A percentile compares a stretch with the other conserved stretches of the same genome.
phyloP scores from a whole-genome alignment of 768 basidiomycete genomes.

The Crepidotus variabilis region DNA sequence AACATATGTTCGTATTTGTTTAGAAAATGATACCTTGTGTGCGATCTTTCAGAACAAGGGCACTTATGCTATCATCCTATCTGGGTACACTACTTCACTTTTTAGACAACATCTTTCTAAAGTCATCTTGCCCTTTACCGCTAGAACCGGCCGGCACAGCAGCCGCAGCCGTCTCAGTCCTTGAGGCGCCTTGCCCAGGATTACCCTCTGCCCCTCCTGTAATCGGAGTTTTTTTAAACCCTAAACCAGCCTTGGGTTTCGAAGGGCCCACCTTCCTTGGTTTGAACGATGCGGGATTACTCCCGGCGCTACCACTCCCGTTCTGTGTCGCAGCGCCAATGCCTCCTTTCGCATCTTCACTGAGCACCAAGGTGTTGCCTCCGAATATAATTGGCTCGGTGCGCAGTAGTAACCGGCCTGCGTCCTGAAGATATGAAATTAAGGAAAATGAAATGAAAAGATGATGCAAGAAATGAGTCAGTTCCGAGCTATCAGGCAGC shows the following conservation, averaged over 20 bases:
- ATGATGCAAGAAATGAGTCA: background rate
- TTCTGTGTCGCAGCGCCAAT: constrained; percentile 31
- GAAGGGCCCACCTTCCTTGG: constrained; percentile 59
- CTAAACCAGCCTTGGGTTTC: constrained; percentile 70
- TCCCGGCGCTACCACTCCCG: constrained; percentile 27
- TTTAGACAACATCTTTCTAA: constrained; percentile 69
- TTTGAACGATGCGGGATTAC: constrained; percentile 43
- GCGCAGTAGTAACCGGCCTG: constrained; percentile 71
- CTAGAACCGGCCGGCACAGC: constrained; percentile 18
- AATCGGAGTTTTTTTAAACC: constrained; percentile 43
- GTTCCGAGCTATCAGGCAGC: background rate
- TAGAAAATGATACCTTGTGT: too few species aligned
- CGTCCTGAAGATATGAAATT: constrained; percentile 53
- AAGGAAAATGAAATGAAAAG: background rate
- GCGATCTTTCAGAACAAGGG: too few species aligned
- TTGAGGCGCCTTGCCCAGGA: background rate
- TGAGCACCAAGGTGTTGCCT: constrained; percentile 54
- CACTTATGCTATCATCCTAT: too few species aligned
- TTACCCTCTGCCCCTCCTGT: background rate
- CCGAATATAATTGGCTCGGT: constrained; percentile 71
- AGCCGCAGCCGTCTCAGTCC: background rate
- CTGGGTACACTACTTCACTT: constrained; percentile 7
- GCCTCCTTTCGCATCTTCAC: constrained; percentile 41
- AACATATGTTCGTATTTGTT: too few species aligned
- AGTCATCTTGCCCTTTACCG: constrained; percentile 75